phyloP scores from a whole-genome alignment of 148 eudicot genomes.

The Salicornia ramosissima region DNA sequence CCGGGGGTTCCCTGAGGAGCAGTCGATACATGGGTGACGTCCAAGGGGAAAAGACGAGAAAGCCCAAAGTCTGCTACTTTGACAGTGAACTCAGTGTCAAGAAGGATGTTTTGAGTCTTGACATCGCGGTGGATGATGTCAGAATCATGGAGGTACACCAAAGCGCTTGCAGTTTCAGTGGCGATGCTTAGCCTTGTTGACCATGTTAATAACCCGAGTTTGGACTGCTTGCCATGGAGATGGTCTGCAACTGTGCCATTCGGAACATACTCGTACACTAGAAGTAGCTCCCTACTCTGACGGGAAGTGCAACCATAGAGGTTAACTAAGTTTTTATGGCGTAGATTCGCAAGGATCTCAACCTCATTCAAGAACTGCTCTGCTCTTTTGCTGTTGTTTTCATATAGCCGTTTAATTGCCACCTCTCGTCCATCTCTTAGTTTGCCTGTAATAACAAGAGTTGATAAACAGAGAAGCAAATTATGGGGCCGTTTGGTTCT shows the following conservation, averaged over 20 bases:
- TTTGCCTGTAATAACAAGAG: conserved; percentile 14
- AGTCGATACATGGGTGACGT: conserved; percentile 41
- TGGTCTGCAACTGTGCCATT: conserved; percentile 86
- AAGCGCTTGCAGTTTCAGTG: conserved; percentile 45
- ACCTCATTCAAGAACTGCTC: conserved; percentile 72
- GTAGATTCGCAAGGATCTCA: conserved; percentile 49
- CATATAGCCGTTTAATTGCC: conserved; percentile 64
- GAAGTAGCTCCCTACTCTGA: conserved; percentile 49
- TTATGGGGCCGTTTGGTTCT: too few relatives aligned
- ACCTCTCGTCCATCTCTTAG: conserved; percentile 42
- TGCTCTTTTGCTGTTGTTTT: conserved; percentile 47
- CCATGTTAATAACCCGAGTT: conserved; percentile 34
- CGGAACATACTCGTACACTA: conserved; percentile 65
- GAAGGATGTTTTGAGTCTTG: conserved; percentile 53
- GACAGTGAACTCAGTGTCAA: conserved; percentile 40
- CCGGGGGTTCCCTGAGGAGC: conserved; percentile 52
- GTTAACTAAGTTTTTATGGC: conserved; percentile 59
- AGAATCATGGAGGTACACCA: conserved; percentile 53
- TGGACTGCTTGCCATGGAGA: conserved; percentile 38
- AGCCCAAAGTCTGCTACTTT: conserved; percentile 47
- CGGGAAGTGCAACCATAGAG: conserved; percentile 77
- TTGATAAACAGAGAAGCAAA: not conserved
- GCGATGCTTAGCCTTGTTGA: conserved; percentile 44
- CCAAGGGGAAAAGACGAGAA: conserved; percentile 33
- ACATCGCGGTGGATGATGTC: conserved; percentile 61